Percentiles rank a stretch among this genome's conserved stretches.
phyloP scores from a whole-genome alignment of 352 stramenopile genomes.

The Peronospora destructor region DNA sequence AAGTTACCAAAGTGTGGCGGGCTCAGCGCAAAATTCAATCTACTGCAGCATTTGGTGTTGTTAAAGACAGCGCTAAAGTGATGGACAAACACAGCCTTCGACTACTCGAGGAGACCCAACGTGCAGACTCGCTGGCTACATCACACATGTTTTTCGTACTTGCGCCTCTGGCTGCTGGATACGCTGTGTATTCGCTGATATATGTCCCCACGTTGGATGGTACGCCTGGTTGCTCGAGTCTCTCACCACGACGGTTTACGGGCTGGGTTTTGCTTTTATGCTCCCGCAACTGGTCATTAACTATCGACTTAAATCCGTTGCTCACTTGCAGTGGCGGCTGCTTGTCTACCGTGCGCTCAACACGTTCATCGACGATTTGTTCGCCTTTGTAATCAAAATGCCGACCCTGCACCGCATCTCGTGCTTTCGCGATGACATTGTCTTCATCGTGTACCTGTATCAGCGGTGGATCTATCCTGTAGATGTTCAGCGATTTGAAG shows the following conservation, averaged over 20 bases:
- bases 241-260: slow-evolving; percentile 84
- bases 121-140: slow-evolving; percentile 79
- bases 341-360: slow-evolving; percentile 93
- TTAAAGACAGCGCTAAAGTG: slow-evolving; percentile 29
- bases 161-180: slow-evolving; percentile 67
- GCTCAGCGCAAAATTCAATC: slow-evolving; percentile 18
- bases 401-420: slow-evolving; percentile 86
- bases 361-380: slow-evolving; percentile 91
- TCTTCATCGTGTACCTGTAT: slow-evolving; percentile 88
- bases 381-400: slow-evolving; percentile 89
- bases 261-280: slow-evolving; percentile 88
- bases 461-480: slow-evolving; percentile 89
- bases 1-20: slow-evolving; percentile 66
- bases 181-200: slow-evolving; percentile 74
- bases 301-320: slow-evolving; percentile 88
- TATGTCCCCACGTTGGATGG: slow-evolving; percentile 76
- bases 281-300: slow-evolving; percentile 91
- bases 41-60: slow-evolving; percentile 10
- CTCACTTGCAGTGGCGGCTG: slow-evolving; percentile 89
- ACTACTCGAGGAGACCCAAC: slow-evolving; percentile 36
- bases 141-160: slow-evolving; percentile 76
- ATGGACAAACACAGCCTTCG: slow-evolving; percentile 24
- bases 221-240: slow-evolving; percentile 85
- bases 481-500: slow-evolving; percentile 37
- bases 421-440: slow-evolving; percentile 86